phyloP scores from a whole-genome alignment of 2,329 filamentous ascomycete species.

The Cytospora paraplurivora region DNA sequence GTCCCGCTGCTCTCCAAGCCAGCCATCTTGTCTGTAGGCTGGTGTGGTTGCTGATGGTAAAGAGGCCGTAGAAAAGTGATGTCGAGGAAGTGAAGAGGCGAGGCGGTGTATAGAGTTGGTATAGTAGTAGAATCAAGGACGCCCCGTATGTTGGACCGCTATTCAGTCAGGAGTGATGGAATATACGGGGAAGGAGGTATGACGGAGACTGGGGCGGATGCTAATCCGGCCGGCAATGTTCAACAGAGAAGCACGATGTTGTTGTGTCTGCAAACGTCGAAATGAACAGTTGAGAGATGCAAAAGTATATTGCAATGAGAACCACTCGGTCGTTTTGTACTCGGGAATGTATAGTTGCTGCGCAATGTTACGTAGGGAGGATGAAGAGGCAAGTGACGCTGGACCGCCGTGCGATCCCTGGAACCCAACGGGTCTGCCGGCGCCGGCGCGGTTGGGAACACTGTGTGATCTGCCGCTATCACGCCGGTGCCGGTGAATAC shows the following conservation, averaged over 20 bases:
- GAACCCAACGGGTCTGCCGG: neutral
- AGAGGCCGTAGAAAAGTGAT: neutral
- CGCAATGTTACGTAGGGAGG: neutral
- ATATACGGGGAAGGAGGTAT: constrained; percentile 11
- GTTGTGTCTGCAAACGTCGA: neutral
- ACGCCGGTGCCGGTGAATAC: neutral
- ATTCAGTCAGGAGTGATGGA: neutral
- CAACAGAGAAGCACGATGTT: constrained; percentile 13
- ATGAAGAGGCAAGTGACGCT: neutral
- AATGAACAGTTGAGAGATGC: neutral
- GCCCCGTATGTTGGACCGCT: neutral
- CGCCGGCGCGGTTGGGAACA: neutral
- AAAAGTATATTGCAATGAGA: neutral
- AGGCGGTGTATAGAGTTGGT: neutral
- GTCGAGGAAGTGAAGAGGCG: neutral
- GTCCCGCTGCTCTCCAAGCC: constrained; percentile 46
- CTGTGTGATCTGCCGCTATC: neutral
- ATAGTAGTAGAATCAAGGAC: neutral
- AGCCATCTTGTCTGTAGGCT: constrained; percentile 25
- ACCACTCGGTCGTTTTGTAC: constrained; percentile 11
- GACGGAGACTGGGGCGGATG: constrained; percentile 17
- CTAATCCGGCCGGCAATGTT: constrained; percentile 19
- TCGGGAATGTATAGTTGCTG: neutral
- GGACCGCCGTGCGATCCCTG: neutral
- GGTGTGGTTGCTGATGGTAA: neutral